Percentiles rank a stretch among this genome's conserved stretches.
Conservation (phyloP, 805 yeast genomes). For the Candida quercuum region DNA sequence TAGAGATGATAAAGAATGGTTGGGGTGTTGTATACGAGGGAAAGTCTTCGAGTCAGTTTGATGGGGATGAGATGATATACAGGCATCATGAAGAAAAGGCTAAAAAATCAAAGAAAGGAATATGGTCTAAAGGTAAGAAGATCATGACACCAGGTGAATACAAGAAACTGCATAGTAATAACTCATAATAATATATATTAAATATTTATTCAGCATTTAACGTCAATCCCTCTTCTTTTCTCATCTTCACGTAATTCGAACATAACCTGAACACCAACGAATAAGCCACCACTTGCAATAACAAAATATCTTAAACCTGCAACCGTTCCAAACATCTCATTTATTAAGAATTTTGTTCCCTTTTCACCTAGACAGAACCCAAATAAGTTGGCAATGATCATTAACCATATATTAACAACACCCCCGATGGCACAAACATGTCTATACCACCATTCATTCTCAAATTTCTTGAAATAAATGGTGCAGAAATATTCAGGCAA, state of each 20-base stretch:
- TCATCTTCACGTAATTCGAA: constrained; percentile 88
- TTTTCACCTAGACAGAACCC: constrained; percentile 93
- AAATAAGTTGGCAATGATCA: constrained; percentile 93
- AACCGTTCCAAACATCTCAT: constrained; percentile 66
- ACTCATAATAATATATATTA: background rate
- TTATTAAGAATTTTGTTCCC: constrained; percentile 64
- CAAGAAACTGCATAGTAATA: constrained; percentile 41
- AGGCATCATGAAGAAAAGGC: constrained; percentile 57
- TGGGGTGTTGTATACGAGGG: constrained; percentile 87
- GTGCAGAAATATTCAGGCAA: constrained; percentile 79
- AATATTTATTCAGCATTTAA: constrained; percentile 49
- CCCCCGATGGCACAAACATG: constrained; percentile 85
- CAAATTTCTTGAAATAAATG: constrained; percentile 31
- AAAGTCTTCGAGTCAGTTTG: constrained; percentile 77
- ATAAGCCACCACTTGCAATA: constrained; percentile 58
- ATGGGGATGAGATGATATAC: constrained; percentile 62
- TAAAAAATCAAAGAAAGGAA: constrained; percentile 49
- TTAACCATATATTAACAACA: constrained; percentile 88
- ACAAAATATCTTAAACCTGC: constrained; percentile 62
- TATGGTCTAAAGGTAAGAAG: constrained; percentile 57
- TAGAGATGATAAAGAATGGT: constrained; percentile 81
- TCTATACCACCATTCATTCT: constrained; percentile 62
- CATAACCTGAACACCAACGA: constrained; percentile 89
- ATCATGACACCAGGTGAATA: constrained; percentile 75
- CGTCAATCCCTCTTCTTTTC: constrained; percentile 73